Evolutionary conservation across 192 early-diverging fungal species (phyloP).

Genomic region (Jimgerdemannia lactiflua): DNA sequence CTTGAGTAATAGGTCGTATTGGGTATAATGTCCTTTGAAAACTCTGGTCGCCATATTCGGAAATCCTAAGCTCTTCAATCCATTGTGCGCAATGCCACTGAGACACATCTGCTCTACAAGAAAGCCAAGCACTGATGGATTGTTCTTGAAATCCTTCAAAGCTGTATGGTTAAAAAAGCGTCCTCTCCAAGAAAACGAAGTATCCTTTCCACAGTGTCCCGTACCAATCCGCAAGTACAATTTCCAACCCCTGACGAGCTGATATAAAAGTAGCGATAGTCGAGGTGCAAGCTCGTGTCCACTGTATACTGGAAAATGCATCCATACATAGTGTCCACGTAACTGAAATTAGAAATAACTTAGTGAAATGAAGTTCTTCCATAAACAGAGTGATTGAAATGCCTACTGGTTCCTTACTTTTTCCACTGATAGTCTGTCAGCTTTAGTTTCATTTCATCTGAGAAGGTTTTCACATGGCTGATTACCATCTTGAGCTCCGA

Average conservation of each 20-base stretch:
- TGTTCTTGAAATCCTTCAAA: too few relatives aligned
- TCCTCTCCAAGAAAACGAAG: too few relatives aligned
- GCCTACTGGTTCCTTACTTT: too few relatives aligned
- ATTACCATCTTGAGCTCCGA: background rate
- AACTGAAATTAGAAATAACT: background rate
- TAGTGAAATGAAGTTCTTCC: too few relatives aligned
- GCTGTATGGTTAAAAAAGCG: too few relatives aligned
- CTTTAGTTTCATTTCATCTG: background rate
- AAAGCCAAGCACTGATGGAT: too few relatives aligned
- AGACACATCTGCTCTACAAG: constrained; percentile 8
- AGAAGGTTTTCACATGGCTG: background rate
- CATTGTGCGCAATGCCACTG: background rate
- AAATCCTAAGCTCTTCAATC: background rate
- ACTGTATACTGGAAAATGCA: background rate
- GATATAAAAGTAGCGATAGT: constrained; percentile 9
- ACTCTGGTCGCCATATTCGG: background rate
- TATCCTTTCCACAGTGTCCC: too few relatives aligned
- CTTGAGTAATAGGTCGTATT: background rate
- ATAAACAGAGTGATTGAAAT: too few relatives aligned
- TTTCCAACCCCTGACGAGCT: background rate
- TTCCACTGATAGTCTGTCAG: too few relatives aligned
- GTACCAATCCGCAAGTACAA: too few relatives aligned
- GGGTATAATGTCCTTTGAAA: background rate
- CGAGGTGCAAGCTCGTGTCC: background rate
- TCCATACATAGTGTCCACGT: constrained; percentile 3